phyloP scores from a whole-genome alignment of 345 rosid genomes.

The Gossypium longicalyx region DNA sequence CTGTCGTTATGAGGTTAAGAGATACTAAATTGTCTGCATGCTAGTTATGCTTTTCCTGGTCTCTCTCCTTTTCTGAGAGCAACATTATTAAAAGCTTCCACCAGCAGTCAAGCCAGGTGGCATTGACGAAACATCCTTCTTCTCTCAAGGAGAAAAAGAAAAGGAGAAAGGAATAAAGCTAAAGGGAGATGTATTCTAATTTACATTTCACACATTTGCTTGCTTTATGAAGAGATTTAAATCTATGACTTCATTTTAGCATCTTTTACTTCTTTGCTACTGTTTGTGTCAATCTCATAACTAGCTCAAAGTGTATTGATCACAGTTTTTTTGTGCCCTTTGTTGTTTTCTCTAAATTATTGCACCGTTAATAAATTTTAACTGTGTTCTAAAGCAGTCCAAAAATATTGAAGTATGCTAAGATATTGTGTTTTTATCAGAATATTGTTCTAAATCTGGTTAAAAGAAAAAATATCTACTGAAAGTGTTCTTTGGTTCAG shows the following conservation, averaged over 20 bases:
- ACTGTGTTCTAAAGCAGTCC: not conserved
- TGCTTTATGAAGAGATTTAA: not conserved
- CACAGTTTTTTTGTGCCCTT: not conserved
- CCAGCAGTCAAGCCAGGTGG: not conserved
- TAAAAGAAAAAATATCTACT: not conserved
- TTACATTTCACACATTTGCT: not conserved
- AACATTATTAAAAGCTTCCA: not conserved
- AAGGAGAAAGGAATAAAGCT: not conserved
- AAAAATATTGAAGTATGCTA: not conserved
- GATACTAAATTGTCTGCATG: not conserved
- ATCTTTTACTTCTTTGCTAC: not conserved
- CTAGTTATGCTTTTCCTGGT: not conserved
- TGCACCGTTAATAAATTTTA: not conserved
- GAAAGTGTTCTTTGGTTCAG: conserved; percentile 33
- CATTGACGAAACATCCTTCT: not conserved
- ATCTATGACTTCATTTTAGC: not conserved
- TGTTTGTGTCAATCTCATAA: conserved; percentile 1
- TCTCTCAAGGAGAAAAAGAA: not conserved
- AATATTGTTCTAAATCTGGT: not conserved
- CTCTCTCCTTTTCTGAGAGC: not conserved
- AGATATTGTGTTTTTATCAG: not conserved
- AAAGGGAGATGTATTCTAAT: not conserved
- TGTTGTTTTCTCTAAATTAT: not conserved
- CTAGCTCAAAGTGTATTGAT: not conserved
- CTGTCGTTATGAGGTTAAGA: not conserved